phyloP scores from a whole-genome alignment of 805 yeast species.

The Candida broadrunensis region DNA sequence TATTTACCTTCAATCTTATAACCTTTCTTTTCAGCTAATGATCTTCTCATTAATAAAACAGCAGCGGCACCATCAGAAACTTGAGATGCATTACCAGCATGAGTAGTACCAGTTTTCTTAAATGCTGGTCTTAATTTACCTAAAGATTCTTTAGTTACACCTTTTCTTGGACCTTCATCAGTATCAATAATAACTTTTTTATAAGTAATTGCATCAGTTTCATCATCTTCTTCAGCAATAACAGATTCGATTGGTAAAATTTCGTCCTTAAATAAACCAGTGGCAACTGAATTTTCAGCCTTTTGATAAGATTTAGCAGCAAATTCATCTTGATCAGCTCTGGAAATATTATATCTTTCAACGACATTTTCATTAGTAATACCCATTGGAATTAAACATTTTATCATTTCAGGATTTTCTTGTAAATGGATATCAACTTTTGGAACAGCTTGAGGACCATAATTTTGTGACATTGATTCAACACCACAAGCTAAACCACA shows the following conservation, averaged over 20 bases:
- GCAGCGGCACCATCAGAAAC: slow-evolving; percentile 96
- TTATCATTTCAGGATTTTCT: slow-evolving; percentile 40
- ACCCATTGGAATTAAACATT: slow-evolving; percentile 95
- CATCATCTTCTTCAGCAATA: slow-evolving; percentile 39
- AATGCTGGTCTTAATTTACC: slow-evolving; percentile 84
- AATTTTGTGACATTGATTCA: slow-evolving; percentile 89
- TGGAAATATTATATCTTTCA: slow-evolving; percentile 55
- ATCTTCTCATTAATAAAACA: slow-evolving; percentile 79
- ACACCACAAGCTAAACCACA: slow-evolving; percentile 92
- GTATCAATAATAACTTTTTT: slow-evolving; percentile 48
- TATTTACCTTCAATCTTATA: slow-evolving; percentile 77
- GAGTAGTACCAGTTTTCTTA: slow-evolving; percentile 77
- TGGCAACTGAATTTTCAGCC: slow-evolving; percentile 71
- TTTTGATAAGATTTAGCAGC: slow-evolving; percentile 84
- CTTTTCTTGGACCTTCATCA: slow-evolving; percentile 89
- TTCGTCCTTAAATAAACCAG: slow-evolving; percentile 83
- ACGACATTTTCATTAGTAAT: slow-evolving; percentile 92
- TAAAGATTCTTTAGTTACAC: slow-evolving; percentile 76
- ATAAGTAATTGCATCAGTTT: slow-evolving; percentile 41
- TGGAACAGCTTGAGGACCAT: slow-evolving; percentile 77
- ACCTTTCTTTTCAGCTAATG: slow-evolving; percentile 71
- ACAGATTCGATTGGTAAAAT: slow-evolving; percentile 77
- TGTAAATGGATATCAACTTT: slow-evolving; percentile 32
- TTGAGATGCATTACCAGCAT: slow-evolving; percentile 96
- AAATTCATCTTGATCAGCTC: slow-evolving; percentile 80